Conservation (phyloP, 2,329 filamentous ascomycete species). For the Ophiognomonia clavigignenti-juglandacearum region DNA sequence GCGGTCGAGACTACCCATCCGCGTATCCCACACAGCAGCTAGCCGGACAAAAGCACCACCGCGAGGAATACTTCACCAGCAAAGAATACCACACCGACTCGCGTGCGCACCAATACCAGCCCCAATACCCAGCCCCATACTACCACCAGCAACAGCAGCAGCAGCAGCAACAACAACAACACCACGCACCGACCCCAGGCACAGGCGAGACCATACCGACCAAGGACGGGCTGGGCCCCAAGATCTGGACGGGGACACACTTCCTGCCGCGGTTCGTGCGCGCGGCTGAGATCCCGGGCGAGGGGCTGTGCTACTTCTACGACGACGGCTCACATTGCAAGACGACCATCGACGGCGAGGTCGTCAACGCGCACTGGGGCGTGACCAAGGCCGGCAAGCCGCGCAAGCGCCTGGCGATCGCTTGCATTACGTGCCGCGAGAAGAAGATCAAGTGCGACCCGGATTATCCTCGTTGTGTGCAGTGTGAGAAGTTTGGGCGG, state of each 20-base stretch:
- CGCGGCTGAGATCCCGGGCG: conserved; percentile 65
- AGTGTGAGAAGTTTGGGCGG: conserved; percentile 87
- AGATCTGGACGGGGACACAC: conserved; percentile 65
- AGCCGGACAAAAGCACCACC: conserved; percentile 28
- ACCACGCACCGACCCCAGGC: conserved; percentile 19
- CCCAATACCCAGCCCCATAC: conserved; percentile 18
- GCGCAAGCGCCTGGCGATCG: conserved; percentile 82
- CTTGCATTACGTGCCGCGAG: conserved; percentile 88
- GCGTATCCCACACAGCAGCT: conserved; percentile 28
- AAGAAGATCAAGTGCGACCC: conserved; percentile 98
- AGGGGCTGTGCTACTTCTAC: conserved; percentile 80
- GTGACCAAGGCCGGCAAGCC: conserved; percentile 93
- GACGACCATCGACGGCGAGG: conserved; percentile 78
- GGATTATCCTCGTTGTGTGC: conserved; percentile 78
- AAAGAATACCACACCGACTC: conserved; percentile 21
- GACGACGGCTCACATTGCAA: conserved; percentile 81
- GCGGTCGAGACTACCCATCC: conserved; percentile 30
- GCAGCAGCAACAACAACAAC: too few relatives aligned
- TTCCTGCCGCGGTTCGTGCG: conserved; percentile 63
- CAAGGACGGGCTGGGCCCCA: conserved; percentile 60
- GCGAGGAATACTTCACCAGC: conserved; percentile 20
- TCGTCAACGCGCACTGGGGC: conserved; percentile 87
- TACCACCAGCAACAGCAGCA: conserved; percentile 20
- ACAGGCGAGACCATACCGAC: conserved; percentile 40
- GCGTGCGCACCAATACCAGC: conserved; percentile 19